Evolutionary conservation across 23 red algal species (phyloP).

Genomic region (Agarophyton chilense): DNA sequence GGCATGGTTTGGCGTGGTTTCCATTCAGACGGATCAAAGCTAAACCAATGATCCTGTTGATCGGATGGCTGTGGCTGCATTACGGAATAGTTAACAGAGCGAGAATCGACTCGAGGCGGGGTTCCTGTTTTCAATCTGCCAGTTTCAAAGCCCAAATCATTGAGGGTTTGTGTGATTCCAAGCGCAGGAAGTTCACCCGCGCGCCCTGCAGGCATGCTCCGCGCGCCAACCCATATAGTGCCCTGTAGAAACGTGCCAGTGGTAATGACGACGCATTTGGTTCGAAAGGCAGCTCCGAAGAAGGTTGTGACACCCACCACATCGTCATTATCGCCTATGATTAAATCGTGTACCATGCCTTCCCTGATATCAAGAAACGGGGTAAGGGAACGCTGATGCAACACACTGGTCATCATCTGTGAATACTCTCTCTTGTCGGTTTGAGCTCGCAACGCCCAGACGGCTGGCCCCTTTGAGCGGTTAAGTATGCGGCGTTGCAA

Average conservation of each 20-base stretch:
- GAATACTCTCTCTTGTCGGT: conserved; percentile 99
- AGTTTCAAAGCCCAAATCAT: conserved; percentile 89
- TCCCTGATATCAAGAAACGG: conserved; percentile 88
- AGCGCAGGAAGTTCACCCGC: conserved; percentile 89
- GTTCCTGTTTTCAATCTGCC: conserved; percentile 97
- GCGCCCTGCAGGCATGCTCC: conserved; percentile 93
- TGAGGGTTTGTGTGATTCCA: conserved; percentile 90
- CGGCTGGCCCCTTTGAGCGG: conserved; percentile 93
- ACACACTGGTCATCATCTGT: conserved; percentile 82
- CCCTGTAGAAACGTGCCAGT: conserved; percentile 98
- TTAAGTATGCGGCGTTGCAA: conserved; percentile 97
- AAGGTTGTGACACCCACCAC: conserved; percentile 82
- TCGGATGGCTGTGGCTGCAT: conserved; percentile 94
- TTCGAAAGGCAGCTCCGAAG: conserved; percentile 85
- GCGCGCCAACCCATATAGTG: conserved; percentile 96
- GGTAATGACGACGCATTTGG: conserved; percentile 83
- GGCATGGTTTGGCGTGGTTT: conserved; percentile 73
- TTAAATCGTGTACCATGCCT: conserved; percentile 95
- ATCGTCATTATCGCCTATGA: conserved; percentile 78
- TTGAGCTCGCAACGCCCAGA: conserved; percentile 98
- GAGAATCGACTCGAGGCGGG: conserved; percentile 86
- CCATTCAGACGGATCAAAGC: conserved; percentile 95
- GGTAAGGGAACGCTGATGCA: conserved; percentile 42
- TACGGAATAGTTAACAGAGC: conserved; percentile 80
- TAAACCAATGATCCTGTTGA: conserved; percentile 97